These are phyloP conservation scores for Euphorbia tirucalli DNA, from an alignment of 345 rosid species.

Conservation along the genomic window DNA sequence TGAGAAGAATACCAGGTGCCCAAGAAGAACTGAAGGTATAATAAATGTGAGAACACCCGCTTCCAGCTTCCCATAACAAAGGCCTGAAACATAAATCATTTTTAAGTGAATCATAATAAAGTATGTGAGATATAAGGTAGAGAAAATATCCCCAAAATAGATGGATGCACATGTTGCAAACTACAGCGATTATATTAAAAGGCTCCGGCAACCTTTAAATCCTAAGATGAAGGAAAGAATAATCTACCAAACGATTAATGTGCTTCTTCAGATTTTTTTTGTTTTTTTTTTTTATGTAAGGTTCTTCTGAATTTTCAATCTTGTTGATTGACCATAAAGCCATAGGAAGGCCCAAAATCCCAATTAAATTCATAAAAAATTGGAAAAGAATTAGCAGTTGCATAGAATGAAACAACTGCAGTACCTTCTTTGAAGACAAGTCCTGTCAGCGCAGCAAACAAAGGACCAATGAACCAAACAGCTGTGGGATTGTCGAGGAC, in stretches of 20 bases:
- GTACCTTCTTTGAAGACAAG: slow-evolving; percentile 96
- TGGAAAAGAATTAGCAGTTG: neutral
- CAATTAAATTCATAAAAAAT: too few relatives aligned
- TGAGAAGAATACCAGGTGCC: slow-evolving; percentile 65
- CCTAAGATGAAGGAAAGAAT: neutral
- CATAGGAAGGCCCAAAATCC: neutral
- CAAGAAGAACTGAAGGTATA: slow-evolving; percentile 80
- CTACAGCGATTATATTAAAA: neutral
- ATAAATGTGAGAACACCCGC: slow-evolving; percentile 84
- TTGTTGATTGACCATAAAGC: neutral
- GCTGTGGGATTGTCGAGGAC: slow-evolving; percentile 58
- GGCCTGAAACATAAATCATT: slow-evolving; percentile 46
- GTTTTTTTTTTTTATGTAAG: too few relatives aligned
- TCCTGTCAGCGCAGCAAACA: slow-evolving; percentile 83
- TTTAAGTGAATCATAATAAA: neutral
- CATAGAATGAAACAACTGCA: neutral
- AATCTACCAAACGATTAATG: neutral
- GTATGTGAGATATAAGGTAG: neutral
- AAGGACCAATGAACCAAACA: slow-evolving; percentile 91
- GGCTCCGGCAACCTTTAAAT: neutral
- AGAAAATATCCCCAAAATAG: neutral
- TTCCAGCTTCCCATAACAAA: slow-evolving; percentile 95
- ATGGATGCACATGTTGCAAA: neutral
- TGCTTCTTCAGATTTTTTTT: too few relatives aligned
- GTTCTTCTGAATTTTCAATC: neutral